phyloP scores from a whole-genome alignment of 495 filamentous ascomycete genomes.

The Trichocladium uniseriatum region DNA sequence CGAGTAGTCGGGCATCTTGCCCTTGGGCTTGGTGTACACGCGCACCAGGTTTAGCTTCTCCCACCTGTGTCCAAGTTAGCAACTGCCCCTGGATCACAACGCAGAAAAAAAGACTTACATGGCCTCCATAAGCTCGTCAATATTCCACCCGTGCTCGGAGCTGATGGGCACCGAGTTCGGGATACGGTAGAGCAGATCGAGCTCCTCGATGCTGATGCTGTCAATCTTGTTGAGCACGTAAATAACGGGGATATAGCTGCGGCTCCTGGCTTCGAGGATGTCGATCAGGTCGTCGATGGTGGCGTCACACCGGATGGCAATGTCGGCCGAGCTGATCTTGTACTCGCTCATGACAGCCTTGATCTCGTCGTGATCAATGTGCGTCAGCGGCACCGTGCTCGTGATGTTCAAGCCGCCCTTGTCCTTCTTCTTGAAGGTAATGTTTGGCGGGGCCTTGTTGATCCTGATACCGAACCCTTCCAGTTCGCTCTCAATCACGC shows the following conservation, averaged over 20 bases:
- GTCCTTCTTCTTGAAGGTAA: constrained; percentile 98
- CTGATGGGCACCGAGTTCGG: constrained; percentile 95
- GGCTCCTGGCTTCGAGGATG: constrained; percentile 86
- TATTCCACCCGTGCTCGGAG: constrained; percentile 96
- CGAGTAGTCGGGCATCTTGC: constrained; percentile 85
- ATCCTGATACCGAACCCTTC: constrained; percentile 97
- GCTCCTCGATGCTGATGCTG: constrained; percentile 91
- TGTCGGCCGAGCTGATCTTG: constrained; percentile 92
- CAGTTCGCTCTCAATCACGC: constrained; percentile 90
- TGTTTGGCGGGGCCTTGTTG: constrained; percentile 95
- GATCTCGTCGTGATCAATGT: constrained; percentile 94
- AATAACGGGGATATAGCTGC: constrained; percentile 94
- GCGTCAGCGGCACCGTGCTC: constrained; percentile 79
- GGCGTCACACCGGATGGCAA: constrained; percentile 94
- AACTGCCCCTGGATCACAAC: neutral
- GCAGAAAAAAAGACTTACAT: constrained; percentile 48
- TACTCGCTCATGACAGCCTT: constrained; percentile 97
- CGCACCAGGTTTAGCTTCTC: constrained; percentile 84
- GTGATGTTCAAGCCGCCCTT: constrained; percentile 95
- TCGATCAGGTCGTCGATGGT: constrained; percentile 81
- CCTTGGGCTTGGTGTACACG: constrained; percentile 98
- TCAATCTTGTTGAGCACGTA: constrained; percentile 99
- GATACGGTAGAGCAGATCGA: constrained; percentile 92
- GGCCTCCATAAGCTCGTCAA: constrained; percentile 90
- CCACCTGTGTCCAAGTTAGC: constrained; percentile 48